These are phyloP conservation scores for Xylaria sp. DNA, from an alignment of 2,329 filamentous ascomycete species.

Conservation along the genomic window DNA sequence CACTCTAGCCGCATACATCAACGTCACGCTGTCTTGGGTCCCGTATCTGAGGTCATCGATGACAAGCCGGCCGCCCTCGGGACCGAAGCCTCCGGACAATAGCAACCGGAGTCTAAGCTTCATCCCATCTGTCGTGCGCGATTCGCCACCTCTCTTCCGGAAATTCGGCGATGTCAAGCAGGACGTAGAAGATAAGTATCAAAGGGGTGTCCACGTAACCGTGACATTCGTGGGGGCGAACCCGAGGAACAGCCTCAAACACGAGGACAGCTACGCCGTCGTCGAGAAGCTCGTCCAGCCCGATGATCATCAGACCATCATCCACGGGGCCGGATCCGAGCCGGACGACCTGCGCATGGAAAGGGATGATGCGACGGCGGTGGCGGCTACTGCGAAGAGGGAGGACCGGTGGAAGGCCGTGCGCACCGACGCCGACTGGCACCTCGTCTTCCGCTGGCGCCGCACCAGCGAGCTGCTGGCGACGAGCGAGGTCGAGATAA, in stretches of 20 bases:
- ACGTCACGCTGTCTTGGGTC: conserved; percentile 72
- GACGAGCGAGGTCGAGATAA: conserved; percentile 73
- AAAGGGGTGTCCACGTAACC: conserved; percentile 60
- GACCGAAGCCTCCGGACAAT: conserved; percentile 74
- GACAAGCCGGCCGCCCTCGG: conserved; percentile 44
- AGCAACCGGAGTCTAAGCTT: conserved; percentile 74
- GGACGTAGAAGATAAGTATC: conserved; percentile 55
- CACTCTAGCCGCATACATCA: conserved; percentile 84
- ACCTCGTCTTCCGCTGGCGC: conserved; percentile 77
- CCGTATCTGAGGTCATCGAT: conserved; percentile 62
- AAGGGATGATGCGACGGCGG: not conserved
- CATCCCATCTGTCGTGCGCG: conserved; percentile 76
- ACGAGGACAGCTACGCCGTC: conserved; percentile 76
- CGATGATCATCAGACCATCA: conserved; percentile 4
- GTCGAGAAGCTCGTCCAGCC: conserved; percentile 63
- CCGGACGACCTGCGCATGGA: conserved; percentile 6
- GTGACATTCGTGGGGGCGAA: conserved; percentile 83
- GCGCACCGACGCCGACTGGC: conserved; percentile 81
- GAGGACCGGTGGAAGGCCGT: conserved; percentile 62
- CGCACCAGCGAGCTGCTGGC: conserved; percentile 70
- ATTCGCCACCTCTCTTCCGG: conserved; percentile 65
- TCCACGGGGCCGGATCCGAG: conserved; percentile 25
- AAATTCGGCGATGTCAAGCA: conserved; percentile 69
- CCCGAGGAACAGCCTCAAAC: conserved; percentile 80
- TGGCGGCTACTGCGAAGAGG: not conserved